Evolutionary conservation across 2,329 filamentous ascomycete species (phyloP).

Genomic region (Beauveria bassiana): DNA sequence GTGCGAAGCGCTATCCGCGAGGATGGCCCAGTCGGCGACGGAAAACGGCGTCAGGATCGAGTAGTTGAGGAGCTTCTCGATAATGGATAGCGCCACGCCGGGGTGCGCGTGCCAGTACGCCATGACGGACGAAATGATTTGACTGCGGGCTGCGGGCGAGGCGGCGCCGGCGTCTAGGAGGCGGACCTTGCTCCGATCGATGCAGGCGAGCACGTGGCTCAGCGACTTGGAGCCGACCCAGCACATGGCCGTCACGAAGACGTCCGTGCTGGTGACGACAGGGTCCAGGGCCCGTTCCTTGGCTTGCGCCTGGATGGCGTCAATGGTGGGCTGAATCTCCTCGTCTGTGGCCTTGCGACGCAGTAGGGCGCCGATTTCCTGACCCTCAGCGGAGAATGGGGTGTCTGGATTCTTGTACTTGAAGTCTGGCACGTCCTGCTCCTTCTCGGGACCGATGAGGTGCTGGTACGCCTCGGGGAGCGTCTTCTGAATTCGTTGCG

Average conservation of each 20-base stretch:
- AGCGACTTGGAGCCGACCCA: conserved; percentile 92
- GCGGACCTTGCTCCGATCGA: conserved; percentile 88
- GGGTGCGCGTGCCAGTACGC: conserved; percentile 90
- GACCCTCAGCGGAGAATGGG: conserved; percentile 78
- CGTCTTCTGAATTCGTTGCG: conserved; percentile 90
- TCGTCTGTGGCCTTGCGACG: conserved; percentile 79
- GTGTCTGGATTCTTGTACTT: conserved; percentile 75
- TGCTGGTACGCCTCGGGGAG: conserved; percentile 75
- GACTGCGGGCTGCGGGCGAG: conserved; percentile 68
- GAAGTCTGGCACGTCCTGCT: conserved; percentile 93
- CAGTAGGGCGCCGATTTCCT: conserved; percentile 70
- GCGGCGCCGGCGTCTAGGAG: conserved; percentile 70
- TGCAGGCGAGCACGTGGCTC: conserved; percentile 90
- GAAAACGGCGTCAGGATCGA: conserved; percentile 80
- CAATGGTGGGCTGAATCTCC: conserved; percentile 75
- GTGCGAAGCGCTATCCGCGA: conserved; percentile 43
- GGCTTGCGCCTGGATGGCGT: conserved; percentile 74
- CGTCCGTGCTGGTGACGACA: conserved; percentile 80
- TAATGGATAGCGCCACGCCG: conserved; percentile 82
- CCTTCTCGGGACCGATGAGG: conserved; percentile 78
- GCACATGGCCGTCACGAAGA: conserved; percentile 88
- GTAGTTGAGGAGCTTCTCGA: conserved; percentile 97
- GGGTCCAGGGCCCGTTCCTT: conserved; percentile 65
- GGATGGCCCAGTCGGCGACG: conserved; percentile 85
- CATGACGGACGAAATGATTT: conserved; percentile 87